Base-by-base conservation (phyloP, 2,329 filamentous ascomycete genomes). In the Fusarium nanum region DNA sequence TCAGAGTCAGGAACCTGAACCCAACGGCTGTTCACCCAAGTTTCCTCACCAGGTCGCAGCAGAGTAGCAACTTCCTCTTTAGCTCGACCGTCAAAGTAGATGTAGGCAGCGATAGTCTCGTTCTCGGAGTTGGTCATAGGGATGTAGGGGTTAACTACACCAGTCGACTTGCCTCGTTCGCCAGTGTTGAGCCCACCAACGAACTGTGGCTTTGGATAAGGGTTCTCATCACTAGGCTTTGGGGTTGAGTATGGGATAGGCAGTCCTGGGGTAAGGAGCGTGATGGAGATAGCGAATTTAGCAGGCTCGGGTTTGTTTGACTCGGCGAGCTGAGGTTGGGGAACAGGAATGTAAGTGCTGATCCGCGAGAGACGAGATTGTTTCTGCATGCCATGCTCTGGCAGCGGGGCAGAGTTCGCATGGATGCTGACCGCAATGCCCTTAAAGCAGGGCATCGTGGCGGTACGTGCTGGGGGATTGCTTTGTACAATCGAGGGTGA, bases 21-120 rank as follows among this genome's bases (percentile, higher is more conserved):
- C 96, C 96, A 99, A 75, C 96, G 88, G 59, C 94, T 98, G 77
- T 98, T 99, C 25, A 99, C 97, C 96, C 96, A 99, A 3, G 96
- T 99, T 82, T 99, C 96, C 78, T 98, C 96, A 25, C 96, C 95
- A 14, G 94, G 92, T 58, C 96, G 88, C 55, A 99, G 85, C 60
- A 99, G 84, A 14, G 96, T 99, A 55, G 96, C 96, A 5, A 99
- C 97, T 82, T 99, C 96, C 79, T 99, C 96, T 80, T 99, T 99
- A 65, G 89, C 88, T 68, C 96, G 87, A 20, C 96, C 96, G 80
- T 99, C 96, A 77, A 99, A 99, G 83, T 99, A 99, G 74, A 99
- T 98, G 80, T 99, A 99, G 40, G 95, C 96, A 32, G 96, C 96
- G 75, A 99, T 95, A 16, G 96, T 99, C 83, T 99, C 96, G 80